phyloP scores from a whole-genome alignment of 2,329 filamentous ascomycete genomes.

The Penicillium sp. region DNA sequence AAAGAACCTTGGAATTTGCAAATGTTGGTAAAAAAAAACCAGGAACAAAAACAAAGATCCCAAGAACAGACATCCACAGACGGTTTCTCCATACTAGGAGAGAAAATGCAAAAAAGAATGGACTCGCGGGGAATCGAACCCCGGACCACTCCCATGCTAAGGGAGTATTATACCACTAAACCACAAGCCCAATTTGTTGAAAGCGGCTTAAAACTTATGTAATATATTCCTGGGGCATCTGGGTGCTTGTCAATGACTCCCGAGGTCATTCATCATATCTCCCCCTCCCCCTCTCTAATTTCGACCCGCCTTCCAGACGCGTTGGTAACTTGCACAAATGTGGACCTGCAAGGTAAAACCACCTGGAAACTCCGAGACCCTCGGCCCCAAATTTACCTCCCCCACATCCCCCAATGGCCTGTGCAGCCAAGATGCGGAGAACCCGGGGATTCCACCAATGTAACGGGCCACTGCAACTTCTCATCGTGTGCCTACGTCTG shows the following conservation, averaged over 20 bases:
- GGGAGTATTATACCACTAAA: slow-evolving; percentile 52
- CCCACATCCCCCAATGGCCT: not conserved
- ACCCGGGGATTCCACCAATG: not conserved
- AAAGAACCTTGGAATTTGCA: too few relatives aligned
- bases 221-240: not conserved
- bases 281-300: too few relatives aligned
- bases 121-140: slow-evolving; percentile 37
- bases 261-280: too few relatives aligned
- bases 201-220: not conserved
- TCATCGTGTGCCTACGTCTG: not conserved
- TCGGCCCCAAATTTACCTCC: not conserved
- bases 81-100: too few relatives aligned
- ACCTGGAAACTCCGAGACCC: not conserved
- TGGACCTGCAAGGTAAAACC: not conserved
- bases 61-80: too few relatives aligned
- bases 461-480: not conserved
- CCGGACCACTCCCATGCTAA: slow-evolving; percentile 52
- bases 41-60: too few relatives aligned
- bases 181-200: slow-evolving; percentile 34
- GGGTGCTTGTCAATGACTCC: too few relatives aligned
- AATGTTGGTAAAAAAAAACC: too few relatives aligned
- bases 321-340: not conserved
- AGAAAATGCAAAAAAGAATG: not conserved
- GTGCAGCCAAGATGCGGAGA: slow-evolving; percentile 1
- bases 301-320: too few relatives aligned